Base-by-base conservation (phyloP, 2,329 filamentous ascomycete genomes). In the Dothideomycetidae sp. region DNA sequence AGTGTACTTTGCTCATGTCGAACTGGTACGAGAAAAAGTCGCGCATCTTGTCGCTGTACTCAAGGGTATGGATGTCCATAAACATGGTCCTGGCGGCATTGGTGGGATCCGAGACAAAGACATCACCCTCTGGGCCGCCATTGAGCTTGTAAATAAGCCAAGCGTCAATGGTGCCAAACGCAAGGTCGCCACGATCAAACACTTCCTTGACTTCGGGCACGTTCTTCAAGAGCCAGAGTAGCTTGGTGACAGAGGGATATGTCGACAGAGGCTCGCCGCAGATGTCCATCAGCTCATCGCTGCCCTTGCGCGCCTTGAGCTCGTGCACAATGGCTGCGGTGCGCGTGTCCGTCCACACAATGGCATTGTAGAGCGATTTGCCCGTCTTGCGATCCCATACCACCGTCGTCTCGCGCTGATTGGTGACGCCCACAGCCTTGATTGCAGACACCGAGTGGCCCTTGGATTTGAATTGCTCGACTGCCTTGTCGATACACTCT, bases 41-140 rank as follows among this genome's bases (percentile, higher is more conserved):
- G 16, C 93, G 63, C 16, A 93, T 68, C 29, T 68, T 67, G 40
- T 84, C 74, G 54, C 88, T 82, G 58, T 93, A 93, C 50, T 85
- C 58, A 42, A 84, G 67, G 9, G 77, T 86, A 49, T 75, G 70
- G 37, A 93, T 67, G 60, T 93, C 84, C 78, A 93, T 86, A 59
- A 93, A 90, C 84, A 93, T 92, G 43, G 85, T 93, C 52, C 85
- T 69, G 37, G 81, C 88, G 13, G 85, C 85, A 55, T 93, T 93
- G 43, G 81, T 84, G 33, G 78, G 75, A 56, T 93, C 85, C 0
- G 85, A 90, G 41, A 93, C 82, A 53, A 82, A 77, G 30, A 85
- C 59, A 39, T 77, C 71, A 36, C 69, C 73, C 42, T 73, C 66
- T 19, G 67, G 66, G 34, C 80, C 77, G 41, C 81, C 83, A 51